Evolutionary conservation across 208 protist genomes (phyloP).

Genomic region (Wallacemonas sp.): DNA sequence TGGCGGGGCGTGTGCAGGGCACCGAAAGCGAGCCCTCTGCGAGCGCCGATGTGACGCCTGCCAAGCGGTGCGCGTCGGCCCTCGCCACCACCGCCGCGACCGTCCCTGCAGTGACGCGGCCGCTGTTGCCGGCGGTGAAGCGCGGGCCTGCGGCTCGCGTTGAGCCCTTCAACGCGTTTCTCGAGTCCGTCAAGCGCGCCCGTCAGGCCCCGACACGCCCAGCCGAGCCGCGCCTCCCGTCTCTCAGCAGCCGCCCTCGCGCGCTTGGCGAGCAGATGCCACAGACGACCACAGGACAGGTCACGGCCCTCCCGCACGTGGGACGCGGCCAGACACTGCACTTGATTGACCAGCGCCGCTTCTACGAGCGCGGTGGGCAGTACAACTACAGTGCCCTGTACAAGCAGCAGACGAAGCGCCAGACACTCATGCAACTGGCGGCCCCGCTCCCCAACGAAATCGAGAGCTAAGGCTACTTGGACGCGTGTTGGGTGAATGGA

Average conservation of each 20-base stretch:
- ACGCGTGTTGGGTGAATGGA: neutral
- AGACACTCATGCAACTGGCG: neutral
- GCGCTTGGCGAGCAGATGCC: no score
- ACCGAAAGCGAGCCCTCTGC: neutral
- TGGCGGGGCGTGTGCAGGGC: neutral
- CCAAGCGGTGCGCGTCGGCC: constrained; percentile 1
- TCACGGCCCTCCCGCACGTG: neutral
- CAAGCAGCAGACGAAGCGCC: constrained; percentile 9
- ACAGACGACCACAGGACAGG: no score
- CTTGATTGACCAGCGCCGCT: constrained; percentile 35
- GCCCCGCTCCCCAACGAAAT: neutral
- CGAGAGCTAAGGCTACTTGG: neutral
- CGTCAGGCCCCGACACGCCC: neutral
- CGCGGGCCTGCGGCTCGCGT: neutral
- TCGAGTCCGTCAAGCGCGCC: constrained; percentile 1
- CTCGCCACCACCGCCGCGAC: neutral
- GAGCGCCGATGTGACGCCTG: neutral
- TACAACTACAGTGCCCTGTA: constrained; percentile 27
- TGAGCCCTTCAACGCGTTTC: constrained; percentile 3
- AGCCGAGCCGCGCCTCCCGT: neutral
- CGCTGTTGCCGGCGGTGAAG: neutral
- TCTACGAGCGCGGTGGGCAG: constrained; percentile 27
- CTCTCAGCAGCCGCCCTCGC: neutral
- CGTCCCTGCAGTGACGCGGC: neutral
- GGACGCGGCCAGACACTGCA: neutral